Percentiles rank a stretch among this genome's conserved stretches.
These are phyloP conservation scores for Umbellularia californica DNA, from an alignment of 164 flowering plant species.

Conservation along the genomic window DNA sequence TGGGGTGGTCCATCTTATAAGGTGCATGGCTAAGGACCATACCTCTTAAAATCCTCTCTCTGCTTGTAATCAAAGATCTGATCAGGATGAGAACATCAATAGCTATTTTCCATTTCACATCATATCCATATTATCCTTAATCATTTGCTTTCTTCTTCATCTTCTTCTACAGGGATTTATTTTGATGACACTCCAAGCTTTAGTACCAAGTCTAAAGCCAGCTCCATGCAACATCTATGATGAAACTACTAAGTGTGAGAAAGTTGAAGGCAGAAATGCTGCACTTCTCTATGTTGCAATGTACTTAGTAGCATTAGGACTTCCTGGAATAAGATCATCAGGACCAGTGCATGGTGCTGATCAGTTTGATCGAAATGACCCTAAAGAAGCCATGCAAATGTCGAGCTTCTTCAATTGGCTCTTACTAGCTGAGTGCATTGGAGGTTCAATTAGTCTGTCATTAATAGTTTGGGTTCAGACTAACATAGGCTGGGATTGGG, in stretches of 20 bases:
- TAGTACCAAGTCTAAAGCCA: constrained; percentile 42
- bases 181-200: constrained; percentile 62
- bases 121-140: too few species aligned
- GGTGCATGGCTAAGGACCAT: too few species aligned
- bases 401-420: constrained; percentile 65
- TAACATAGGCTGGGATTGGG: constrained; percentile 64
- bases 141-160: too few species aligned
- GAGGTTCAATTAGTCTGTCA: constrained; percentile 44
- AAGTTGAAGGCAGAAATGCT: constrained; percentile 28
- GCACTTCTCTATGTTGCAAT: constrained; percentile 40
- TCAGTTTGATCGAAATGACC: constrained; percentile 68
- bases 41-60: too few species aligned
- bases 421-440: constrained; percentile 37
- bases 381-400: constrained; percentile 46
- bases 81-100: too few species aligned
- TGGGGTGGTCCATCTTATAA: too few species aligned
- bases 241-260: constrained; percentile 25
- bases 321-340: constrained; percentile 48
- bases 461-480: constrained; percentile 60
- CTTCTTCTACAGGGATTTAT: constrained; percentile 37
- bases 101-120: too few species aligned
- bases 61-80: too few species aligned
- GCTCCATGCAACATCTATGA: constrained; percentile 33
- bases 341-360: constrained; percentile 72
- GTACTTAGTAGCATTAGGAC: constrained; percentile 51